These are phyloP conservation scores for Westerdykella aurantiaca DNA, from an alignment of 2,329 filamentous ascomycete genomes.

Conservation along the genomic window DNA sequence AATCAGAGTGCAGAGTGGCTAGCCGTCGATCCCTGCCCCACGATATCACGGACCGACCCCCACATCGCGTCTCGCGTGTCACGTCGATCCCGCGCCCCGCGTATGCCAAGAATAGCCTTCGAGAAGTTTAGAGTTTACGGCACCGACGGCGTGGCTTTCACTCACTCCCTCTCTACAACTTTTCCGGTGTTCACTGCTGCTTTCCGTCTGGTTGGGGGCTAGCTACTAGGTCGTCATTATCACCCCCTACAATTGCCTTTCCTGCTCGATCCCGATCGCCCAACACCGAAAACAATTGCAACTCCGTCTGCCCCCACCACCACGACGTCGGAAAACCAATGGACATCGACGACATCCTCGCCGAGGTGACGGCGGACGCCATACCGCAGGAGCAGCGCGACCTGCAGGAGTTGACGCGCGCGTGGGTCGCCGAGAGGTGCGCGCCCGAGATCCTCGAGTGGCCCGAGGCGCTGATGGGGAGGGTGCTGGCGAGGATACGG, in stretches of 20 bases:
- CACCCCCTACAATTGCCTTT: too few species aligned
- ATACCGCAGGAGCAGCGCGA: slow-evolving; percentile 60
- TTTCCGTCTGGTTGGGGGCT: too few species aligned
- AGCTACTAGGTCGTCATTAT: too few species aligned
- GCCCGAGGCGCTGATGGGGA: slow-evolving; percentile 69
- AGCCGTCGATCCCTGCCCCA: slow-evolving; percentile 6
- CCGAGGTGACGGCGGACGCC: slow-evolving; percentile 42
- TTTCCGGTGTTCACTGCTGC: too few species aligned
- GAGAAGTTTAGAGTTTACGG: too few species aligned
- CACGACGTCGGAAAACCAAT: slow-evolving; percentile 17
- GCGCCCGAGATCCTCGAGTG: slow-evolving; percentile 84
- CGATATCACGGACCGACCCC: slow-evolving; percentile 8
- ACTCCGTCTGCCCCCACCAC: too few species aligned
- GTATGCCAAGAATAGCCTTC: too few species aligned
- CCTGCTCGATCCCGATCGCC: too few species aligned
- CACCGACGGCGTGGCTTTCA: too few species aligned
- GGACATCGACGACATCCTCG: slow-evolving; percentile 51
- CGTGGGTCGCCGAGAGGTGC: slow-evolving; percentile 88
- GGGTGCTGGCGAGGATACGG: slow-evolving; percentile 59
- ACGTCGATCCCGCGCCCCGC: not conserved
- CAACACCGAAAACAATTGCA: too few species aligned
- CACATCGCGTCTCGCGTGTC: slow-evolving; percentile 1
- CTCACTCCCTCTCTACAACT: too few species aligned
- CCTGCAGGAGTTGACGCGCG: slow-evolving; percentile 81
- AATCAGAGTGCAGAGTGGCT: slow-evolving; percentile 10